A percentile compares a stretch with the other conserved stretches of the same genome.
These are phyloP conservation scores for Populus nigra DNA, from an alignment of 345 rosid species.

Conservation along the genomic window DNA sequence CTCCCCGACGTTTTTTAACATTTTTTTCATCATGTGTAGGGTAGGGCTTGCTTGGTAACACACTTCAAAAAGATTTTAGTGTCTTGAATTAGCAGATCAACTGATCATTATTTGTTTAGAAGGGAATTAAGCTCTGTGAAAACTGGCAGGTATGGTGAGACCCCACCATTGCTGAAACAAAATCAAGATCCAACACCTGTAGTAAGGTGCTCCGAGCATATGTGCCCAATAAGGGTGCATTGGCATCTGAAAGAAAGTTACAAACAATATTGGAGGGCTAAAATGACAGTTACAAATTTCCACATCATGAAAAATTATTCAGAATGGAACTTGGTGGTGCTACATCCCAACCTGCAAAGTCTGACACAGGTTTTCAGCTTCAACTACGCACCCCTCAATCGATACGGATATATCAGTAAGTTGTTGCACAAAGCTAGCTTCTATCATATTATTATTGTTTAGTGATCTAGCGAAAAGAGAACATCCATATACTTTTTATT, in stretches of 20 bases:
- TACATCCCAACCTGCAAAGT: constrained; percentile 68
- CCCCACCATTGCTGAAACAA: constrained; percentile 38
- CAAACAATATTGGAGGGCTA: constrained; percentile 71
- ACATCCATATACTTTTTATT: too few species aligned
- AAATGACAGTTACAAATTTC: constrained; percentile 58
- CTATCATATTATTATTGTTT: neutral
- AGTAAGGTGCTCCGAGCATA: constrained; percentile 61
- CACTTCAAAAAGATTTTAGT: neutral
- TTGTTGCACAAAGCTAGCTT: neutral
- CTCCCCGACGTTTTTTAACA: neutral
- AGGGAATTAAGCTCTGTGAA: neutral
- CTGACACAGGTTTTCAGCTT: constrained; percentile 69
- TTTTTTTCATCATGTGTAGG: too few species aligned
- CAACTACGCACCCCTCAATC: constrained; percentile 58
- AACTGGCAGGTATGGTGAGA: constrained; percentile 41
- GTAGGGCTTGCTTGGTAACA: too few species aligned
- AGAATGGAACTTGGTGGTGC: constrained; percentile 72
- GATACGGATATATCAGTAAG: constrained; percentile 55
- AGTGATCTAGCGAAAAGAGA: neutral
- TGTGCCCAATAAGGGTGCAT: constrained; percentile 76
- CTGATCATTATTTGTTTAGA: neutral
- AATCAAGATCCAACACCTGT: constrained; percentile 42
- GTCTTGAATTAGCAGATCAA: neutral
- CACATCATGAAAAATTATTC: constrained; percentile 66
- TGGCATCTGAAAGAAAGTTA: constrained; percentile 93